Evolutionary conservation across 176 grass and related monocot genomes (phyloP), one percentile per base, ranked within the genome.

Genomic region (Oryza glumipatula): DNA sequence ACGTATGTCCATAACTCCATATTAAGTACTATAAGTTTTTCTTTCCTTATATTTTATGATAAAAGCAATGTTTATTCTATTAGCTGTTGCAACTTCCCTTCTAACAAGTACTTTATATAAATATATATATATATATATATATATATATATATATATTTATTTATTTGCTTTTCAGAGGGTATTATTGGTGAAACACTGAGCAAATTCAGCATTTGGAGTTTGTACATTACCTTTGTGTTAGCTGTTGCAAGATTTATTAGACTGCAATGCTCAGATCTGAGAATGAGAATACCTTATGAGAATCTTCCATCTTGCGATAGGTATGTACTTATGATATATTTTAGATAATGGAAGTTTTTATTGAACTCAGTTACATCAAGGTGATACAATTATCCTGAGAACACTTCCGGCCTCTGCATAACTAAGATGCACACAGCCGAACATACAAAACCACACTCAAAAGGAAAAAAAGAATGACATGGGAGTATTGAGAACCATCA

Each of bases 121-220:
- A 13, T 63, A 77, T 35, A 76, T 33, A 3, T 33, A n/a, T n/a
- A n/a, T n/a, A n/a, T n/a, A n/a, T n/a, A n/a, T n/a, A n/a, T n/a
- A n/a, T n/a, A n/a, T n/a, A n/a, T n/a, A n/a, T n/a, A 28, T 80
- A 17, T 75, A 17, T 78, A 15, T 22, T 9, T 63, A 77, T 36
- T 0, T 36, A 32, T 80, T 85, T 87, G 67, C n/a, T 73, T 33
- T 26, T 33, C 96, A 98, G 96, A 98, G 89, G 96, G 96, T 65
- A 95, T 98, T 93, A 92, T 98, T 93, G 96, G 96, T 85, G 96
- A 95, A 83, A 95, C 93, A 60, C 82, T 98, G 7, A 98, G 96
- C 91, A 98, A 98, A 83, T 98, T 98, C 77, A 98, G 96, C 96
- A 98, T 98, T 68, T 98, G 96, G 96, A 98, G 96, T 86, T 86